Base-by-base conservation (phyloP, 2,329 filamentous ascomycete species). In the Talaromyces albobiverticillius region DNA sequence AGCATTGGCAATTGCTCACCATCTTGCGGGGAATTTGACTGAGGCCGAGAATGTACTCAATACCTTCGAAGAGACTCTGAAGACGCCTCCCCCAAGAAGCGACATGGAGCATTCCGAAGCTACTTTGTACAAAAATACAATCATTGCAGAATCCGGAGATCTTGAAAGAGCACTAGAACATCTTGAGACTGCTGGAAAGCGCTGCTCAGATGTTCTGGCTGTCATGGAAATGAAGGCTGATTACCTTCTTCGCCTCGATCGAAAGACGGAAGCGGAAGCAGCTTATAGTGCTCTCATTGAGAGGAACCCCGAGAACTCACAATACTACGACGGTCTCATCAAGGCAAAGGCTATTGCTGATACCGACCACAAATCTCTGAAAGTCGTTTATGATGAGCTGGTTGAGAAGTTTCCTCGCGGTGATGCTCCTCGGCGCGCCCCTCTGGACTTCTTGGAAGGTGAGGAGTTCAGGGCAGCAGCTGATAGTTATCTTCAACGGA, bases 101-200 rank as follows among this genome's bases (percentile, higher is more conserved):
- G 93, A 97, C 68, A 82, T 93, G 66, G 94, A 99, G 72, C 89
- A 97, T 72, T 94, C 92, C 29, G 94, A 99, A 75, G 90, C 93
- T 42, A 79, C 90, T 55, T 79, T 99, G 75, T 99, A 99, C 78
- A 96, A 96, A 75, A 99, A 96, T 74, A 83, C 82, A 45, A 85
- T 99, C 65, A 97, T 99, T 68, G 90, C 90, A 34, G 95, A 97
- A 74, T 84, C 85, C 55, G 92, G 92, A 14, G 87, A 97, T 61
- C 82, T 85, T 48, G 80, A 95, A 65, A 84, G 88, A 64, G 94
- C 94, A 4, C 75, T 97, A 66, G 86, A 95, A 60, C 91, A 99
- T 66, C 79, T 99, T 38, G 87, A 96, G 56, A 80, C 82, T 10
- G 83, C 89, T 48, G 83, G 84, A 51, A 93, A 90, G 77, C 78